phyloP scores from a whole-genome alignment of 73 alveolate genomes.

The Effrenium voratum region DNA sequence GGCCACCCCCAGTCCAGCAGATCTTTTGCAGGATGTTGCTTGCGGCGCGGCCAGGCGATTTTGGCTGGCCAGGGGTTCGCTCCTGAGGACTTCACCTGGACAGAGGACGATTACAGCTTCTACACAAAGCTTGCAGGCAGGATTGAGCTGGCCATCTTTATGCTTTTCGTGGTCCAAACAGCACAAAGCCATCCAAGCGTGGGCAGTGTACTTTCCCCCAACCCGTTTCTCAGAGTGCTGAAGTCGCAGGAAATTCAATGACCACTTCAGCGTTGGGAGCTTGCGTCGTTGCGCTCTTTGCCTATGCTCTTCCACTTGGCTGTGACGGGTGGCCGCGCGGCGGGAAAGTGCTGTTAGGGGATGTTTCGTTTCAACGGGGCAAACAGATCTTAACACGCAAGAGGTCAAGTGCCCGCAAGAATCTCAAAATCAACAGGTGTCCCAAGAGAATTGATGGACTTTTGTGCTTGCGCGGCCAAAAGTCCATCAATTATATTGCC shows the following conservation, averaged over 20 bases:
- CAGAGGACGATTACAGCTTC: not conserved
- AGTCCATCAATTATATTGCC: no score
- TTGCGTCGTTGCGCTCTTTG: not conserved
- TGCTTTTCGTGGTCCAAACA: not conserved
- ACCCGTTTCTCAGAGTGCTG: not conserved
- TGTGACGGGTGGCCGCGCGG: no score
- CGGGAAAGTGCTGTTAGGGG: no score
- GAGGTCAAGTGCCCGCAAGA: no score
- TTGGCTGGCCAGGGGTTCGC: slow-evolving; percentile 5
- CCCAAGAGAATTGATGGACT: no score
- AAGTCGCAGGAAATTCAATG: slow-evolving; percentile 24
- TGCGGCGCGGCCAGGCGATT: not conserved
- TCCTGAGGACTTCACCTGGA: not conserved
- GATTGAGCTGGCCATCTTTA: not conserved
- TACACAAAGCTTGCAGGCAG: slow-evolving; percentile 14
- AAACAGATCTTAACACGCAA: no score
- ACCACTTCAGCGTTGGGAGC: slow-evolving; percentile 18
- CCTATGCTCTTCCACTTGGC: not conserved
- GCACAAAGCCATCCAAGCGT: not conserved
- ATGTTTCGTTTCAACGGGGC: no score
- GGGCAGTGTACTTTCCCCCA: not conserved
- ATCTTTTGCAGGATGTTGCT: no score
- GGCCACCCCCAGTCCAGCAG: no score
- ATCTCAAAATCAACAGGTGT: no score
- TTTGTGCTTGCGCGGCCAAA: no score